phyloP scores from a whole-genome alignment of 192 early-diverging fungal genomes.

The Backusella tuberculispora region DNA sequence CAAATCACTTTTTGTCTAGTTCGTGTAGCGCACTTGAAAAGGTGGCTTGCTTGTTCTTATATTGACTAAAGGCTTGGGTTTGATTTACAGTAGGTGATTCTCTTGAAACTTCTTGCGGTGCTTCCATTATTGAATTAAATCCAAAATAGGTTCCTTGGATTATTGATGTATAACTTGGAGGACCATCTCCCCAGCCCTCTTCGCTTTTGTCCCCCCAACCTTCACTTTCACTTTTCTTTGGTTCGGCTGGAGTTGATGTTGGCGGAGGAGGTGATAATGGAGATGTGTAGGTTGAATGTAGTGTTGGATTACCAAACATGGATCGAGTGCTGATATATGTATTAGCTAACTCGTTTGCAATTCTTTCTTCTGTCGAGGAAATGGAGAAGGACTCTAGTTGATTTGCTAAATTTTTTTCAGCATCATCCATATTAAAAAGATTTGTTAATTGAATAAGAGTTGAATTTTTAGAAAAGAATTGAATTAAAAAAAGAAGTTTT shows the following conservation, averaged over 20 bases:
- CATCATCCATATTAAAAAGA: background rate
- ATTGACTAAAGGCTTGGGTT: background rate
- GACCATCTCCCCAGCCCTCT: slow-evolving; percentile 20
- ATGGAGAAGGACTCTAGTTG: slow-evolving; percentile 13
- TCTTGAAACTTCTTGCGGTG: background rate
- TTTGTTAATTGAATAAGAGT: background rate
- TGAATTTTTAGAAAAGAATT: no score
- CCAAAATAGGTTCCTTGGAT: slow-evolving; percentile 18
- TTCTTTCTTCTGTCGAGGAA: background rate
- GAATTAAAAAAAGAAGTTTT: background rate
- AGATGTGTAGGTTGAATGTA: background rate
- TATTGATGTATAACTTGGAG: slow-evolving; percentile 4
- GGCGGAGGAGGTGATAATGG: background rate
- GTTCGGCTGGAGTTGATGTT: background rate
- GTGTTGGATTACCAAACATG: background rate
- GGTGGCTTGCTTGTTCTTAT: background rate
- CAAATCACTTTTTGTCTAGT: background rate
- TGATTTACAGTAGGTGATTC: background rate
- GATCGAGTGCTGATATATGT: background rate
- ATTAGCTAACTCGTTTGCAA: background rate
- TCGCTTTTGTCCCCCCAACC: background rate
- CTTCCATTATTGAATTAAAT: slow-evolving; percentile 18
- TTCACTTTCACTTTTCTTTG: background rate
- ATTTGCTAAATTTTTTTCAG: background rate
- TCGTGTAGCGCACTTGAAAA: background rate